Conservation (phyloP, 1,139 yeast genomes). For the Arxiozyma slooffiae region DNA sequence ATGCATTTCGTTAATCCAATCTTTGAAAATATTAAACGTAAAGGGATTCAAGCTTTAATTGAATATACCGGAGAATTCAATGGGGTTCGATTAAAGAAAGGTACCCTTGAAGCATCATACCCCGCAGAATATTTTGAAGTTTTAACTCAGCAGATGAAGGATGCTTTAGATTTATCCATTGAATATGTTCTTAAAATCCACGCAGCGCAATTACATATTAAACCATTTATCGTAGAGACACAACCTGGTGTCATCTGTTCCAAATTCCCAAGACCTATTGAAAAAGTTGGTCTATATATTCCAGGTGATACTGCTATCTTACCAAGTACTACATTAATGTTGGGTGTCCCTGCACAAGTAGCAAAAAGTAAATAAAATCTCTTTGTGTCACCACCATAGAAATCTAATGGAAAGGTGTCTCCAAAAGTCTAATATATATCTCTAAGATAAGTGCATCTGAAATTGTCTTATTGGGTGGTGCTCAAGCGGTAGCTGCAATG, state of each 20-base stretch:
- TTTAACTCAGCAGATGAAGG: conserved; percentile 64
- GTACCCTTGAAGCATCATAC: conserved; percentile 82
- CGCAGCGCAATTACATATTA: conserved; percentile 72
- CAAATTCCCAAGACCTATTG: conserved; percentile 89
- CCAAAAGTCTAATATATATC: conserved; percentile 98
- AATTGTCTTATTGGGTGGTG: conserved; percentile 95
- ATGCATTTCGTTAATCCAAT: conserved; percentile 90
- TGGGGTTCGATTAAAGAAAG: conserved; percentile 59
- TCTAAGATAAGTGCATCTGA: conserved; percentile 86
- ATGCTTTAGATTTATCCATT: conserved; percentile 82
- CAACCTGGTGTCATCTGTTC: conserved; percentile 90
- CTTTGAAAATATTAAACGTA: conserved; percentile 59
- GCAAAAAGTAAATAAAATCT: conserved; percentile 93
- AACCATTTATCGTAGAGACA: conserved; percentile 78
- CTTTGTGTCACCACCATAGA: conserved; percentile 96
- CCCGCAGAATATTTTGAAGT: conserved; percentile 52
- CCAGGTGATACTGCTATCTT: conserved; percentile 99
- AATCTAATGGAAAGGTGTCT: conserved; percentile 73
- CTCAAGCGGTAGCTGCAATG: conserved; percentile 97
- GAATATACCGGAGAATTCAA: conserved; percentile 88
- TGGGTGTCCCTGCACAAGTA: conserved; percentile 97
- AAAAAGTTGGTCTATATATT: conserved; percentile 85
- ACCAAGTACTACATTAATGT: conserved; percentile 96
- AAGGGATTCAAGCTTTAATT: conserved; percentile 79
- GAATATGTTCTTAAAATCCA: conserved; percentile 87